phyloP scores from a whole-genome alignment of 2,329 filamentous ascomycete genomes.

The Sporothrix inflata region DNA sequence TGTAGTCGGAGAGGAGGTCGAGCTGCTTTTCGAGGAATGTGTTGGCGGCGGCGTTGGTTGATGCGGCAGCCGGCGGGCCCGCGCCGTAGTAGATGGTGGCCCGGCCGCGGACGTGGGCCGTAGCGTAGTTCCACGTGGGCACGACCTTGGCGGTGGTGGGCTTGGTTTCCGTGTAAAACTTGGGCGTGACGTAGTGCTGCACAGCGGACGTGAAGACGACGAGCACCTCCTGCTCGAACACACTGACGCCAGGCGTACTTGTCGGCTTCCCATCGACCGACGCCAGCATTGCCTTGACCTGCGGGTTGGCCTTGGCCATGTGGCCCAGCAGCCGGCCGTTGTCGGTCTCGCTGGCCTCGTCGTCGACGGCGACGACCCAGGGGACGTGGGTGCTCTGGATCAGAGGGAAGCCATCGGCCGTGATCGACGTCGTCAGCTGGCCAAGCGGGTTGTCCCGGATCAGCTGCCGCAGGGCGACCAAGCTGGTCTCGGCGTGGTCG shows the following conservation, averaged over 20 bases:
- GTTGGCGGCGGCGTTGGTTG: slow-evolving; percentile 43
- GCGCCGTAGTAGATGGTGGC: slow-evolving; percentile 58
- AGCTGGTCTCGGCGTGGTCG: slow-evolving; percentile 55
- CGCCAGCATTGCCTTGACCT: slow-evolving; percentile 63
- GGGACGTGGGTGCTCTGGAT: slow-evolving; percentile 65
- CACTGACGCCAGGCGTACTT: slow-evolving; percentile 4
- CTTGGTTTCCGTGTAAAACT: slow-evolving; percentile 70
- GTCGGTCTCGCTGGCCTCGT: slow-evolving; percentile 47
- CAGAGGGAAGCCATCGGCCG: slow-evolving; percentile 51
- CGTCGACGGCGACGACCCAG: slow-evolving; percentile 57
- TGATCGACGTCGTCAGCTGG: slow-evolving; percentile 64
- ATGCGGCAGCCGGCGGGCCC: slow-evolving; percentile 44
- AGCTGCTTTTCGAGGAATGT: slow-evolving; percentile 57
- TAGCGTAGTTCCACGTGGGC: slow-evolving; percentile 72
- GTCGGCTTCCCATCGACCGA: slow-evolving; percentile 36
- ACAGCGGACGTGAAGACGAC: slow-evolving; percentile 62
- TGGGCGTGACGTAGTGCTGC: slow-evolving; percentile 69
- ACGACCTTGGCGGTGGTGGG: slow-evolving; percentile 67
- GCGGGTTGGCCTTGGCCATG: slow-evolving; percentile 65
- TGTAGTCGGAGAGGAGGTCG: slow-evolving; percentile 51
- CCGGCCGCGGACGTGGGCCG: slow-evolving; percentile 65
- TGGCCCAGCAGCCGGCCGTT: slow-evolving; percentile 60
- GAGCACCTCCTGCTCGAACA: slow-evolving; percentile 58
- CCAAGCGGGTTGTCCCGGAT: slow-evolving; percentile 65
- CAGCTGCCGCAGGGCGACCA: slow-evolving; percentile 56